Percentiles rank a stretch among this genome's conserved stretches.
Evolutionary conservation across 2,329 filamentous ascomycete genomes (phyloP).

Genomic region (Phaeophleospora eucalypticola): DNA sequence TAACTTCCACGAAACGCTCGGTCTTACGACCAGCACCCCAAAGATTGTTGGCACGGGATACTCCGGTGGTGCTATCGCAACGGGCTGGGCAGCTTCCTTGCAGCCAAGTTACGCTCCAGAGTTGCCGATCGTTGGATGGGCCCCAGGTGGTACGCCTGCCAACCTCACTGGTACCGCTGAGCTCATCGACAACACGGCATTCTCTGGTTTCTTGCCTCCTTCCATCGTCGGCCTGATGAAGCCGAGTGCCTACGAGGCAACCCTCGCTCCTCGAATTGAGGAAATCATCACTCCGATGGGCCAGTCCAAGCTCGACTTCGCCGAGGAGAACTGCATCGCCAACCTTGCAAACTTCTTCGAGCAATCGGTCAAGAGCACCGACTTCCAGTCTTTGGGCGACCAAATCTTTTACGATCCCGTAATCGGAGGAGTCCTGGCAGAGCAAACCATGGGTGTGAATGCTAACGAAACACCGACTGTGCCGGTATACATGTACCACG

Average conservation of each 20-base stretch:
- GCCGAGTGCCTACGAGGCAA: conserved; percentile 23
- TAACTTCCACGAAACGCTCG: conserved; percentile 25
- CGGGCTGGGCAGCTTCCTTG: conserved; percentile 50
- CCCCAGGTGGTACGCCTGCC: conserved; percentile 47
- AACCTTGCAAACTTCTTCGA: conserved; percentile 24
- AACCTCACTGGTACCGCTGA: conserved; percentile 33
- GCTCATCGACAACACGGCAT: conserved; percentile 25
- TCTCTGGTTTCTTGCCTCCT: conserved; percentile 28
- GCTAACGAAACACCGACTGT: conserved; percentile 24
- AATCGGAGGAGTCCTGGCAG: conserved; percentile 15
- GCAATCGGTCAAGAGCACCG: conserved; percentile 13
- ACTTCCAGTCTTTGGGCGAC: conserved; percentile 23
- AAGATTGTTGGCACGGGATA: conserved; percentile 51
- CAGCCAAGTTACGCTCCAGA: conserved; percentile 52
- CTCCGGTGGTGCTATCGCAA: conserved; percentile 52
- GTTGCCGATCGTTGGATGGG: conserved; percentile 47
- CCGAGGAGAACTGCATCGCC: conserved; percentile 21
- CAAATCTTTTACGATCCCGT: conserved; percentile 23
- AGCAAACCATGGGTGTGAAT: conserved; percentile 23
- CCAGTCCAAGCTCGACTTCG: conserved; percentile 14
- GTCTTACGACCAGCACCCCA: conserved; percentile 18
- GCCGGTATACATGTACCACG: conserved; percentile 30
- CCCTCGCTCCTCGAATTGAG: conserved; percentile 17
- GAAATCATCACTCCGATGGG: conserved; percentile 23
- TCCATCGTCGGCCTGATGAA: conserved; percentile 22